Conservation (phyloP, 2,329 filamentous ascomycete genomes). For the Xylariaceae sp. region DNA sequence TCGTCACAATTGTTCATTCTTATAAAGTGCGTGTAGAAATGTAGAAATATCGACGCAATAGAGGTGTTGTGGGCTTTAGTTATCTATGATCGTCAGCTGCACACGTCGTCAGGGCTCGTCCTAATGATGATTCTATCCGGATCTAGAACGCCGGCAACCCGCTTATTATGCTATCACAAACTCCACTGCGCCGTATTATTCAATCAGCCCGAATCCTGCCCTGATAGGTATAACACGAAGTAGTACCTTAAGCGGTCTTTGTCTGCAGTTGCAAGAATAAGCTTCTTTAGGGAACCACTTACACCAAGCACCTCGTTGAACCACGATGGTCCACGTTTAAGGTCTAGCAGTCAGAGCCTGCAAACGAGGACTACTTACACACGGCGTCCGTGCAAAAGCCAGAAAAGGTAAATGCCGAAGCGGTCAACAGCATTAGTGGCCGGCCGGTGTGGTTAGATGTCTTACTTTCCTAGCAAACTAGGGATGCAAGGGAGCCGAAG, state of each 20-base stretch:
- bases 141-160: constrained; percentile 16
- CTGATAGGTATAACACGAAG: not conserved
- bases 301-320: not conserved
- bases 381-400: not conserved
- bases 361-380: not conserved
- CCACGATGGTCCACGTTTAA: not conserved
- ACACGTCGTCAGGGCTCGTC: not conserved
- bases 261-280: not conserved
- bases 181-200: constrained; percentile 9
- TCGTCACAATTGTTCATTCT: not conserved
- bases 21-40: not conserved
- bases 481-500: not conserved
- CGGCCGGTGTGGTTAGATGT: not conserved
- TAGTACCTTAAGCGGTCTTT: not conserved
- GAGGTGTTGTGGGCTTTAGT: constrained; percentile 3
- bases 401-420: not conserved
- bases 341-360: not conserved
- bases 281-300: not conserved
- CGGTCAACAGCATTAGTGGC: not conserved
- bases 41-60: not conserved
- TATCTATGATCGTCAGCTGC: constrained; percentile 3
- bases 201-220: constrained; percentile 3
- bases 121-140: constrained; percentile 16
- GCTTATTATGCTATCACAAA: constrained; percentile 15
- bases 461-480: not conserved